These are phyloP conservation scores for Candida tetrigidarum DNA, from an alignment of 1,139 yeast species.

Conservation along the genomic window DNA sequence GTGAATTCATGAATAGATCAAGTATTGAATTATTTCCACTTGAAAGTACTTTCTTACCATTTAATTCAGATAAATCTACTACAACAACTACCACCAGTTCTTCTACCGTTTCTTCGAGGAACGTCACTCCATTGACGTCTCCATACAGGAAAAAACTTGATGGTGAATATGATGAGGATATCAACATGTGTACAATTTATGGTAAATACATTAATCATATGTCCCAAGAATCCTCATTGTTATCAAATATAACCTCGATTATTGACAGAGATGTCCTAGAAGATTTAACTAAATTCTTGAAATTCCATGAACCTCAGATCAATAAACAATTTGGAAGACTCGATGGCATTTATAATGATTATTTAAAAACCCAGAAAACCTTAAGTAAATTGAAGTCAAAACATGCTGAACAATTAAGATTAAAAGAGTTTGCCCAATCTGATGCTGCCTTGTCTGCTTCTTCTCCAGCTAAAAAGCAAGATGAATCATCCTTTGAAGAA, in stretches of 20 bases:
- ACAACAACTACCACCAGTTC: background rate
- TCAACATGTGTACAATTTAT: constrained; percentile 19
- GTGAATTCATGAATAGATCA: constrained; percentile 36
- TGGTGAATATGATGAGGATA: background rate
- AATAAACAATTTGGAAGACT: constrained; percentile 29
- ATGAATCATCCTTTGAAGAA: constrained; percentile 10
- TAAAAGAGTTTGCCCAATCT: constrained; percentile 32
- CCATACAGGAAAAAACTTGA: background rate
- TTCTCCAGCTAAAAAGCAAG: constrained; percentile 6
- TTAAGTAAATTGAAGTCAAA: constrained; percentile 36
- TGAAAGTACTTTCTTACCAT: constrained; percentile 27
- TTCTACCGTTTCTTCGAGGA: too few species aligned
- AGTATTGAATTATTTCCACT: constrained; percentile 28
- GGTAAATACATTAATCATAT: constrained; percentile 21
- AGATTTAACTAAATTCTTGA: constrained; percentile 39
- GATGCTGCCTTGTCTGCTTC: background rate
- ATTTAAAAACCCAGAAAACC: constrained; percentile 26
- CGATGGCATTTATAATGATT: constrained; percentile 30
- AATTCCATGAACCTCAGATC: constrained; percentile 41
- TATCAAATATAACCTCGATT: constrained; percentile 34
- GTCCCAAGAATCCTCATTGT: constrained; percentile 28
- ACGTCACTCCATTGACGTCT: constrained; percentile 6
- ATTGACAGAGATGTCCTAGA: constrained; percentile 44
- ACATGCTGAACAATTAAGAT: constrained; percentile 35
- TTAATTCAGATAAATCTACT: background rate